Percentiles rank a stretch among this genome's conserved stretches.
These are phyloP conservation scores for Calonectria multiphialidica DNA, from an alignment of 2,329 filamentous ascomycete species.

Conservation along the genomic window DNA sequence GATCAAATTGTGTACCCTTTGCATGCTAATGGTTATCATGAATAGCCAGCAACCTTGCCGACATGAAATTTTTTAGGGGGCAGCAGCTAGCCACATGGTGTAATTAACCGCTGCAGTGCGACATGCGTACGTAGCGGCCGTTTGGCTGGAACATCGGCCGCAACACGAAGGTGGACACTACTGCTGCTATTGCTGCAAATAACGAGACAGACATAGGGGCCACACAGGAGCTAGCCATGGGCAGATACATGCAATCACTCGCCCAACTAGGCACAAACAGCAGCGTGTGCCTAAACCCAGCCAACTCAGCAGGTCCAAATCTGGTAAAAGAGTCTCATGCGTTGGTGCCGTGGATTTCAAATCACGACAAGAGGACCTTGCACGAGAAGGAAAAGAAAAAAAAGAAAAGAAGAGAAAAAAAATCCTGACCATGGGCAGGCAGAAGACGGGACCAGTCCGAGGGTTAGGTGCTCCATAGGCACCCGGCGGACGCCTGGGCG, in stretches of 20 bases:
- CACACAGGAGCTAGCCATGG: not conserved
- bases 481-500: not conserved
- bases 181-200: not conserved
- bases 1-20: not conserved
- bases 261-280: not conserved
- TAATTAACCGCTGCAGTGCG: conserved; percentile 6
- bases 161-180: not conserved
- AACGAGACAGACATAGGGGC: not conserved
- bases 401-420: not conserved
- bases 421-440: not conserved
- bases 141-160: not conserved
- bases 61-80: not conserved
- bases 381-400: too few relatives aligned
- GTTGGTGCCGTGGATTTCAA: not conserved
- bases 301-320: not conserved
- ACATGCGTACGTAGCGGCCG: not conserved
- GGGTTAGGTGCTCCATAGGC: conserved; percentile 6
- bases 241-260: not conserved
- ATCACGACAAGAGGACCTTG: not conserved
- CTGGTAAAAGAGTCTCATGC: not conserved
- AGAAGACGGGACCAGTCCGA: not conserved
- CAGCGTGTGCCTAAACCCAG: not conserved
- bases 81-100: conserved; percentile 1
- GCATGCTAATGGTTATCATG: not conserved
- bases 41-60: not conserved